A percentile compares a stretch with the other conserved stretches of the same genome.
Evolutionary conservation across 75 land plant genomes (phyloP).

Genomic region (Pinus taeda): DNA sequence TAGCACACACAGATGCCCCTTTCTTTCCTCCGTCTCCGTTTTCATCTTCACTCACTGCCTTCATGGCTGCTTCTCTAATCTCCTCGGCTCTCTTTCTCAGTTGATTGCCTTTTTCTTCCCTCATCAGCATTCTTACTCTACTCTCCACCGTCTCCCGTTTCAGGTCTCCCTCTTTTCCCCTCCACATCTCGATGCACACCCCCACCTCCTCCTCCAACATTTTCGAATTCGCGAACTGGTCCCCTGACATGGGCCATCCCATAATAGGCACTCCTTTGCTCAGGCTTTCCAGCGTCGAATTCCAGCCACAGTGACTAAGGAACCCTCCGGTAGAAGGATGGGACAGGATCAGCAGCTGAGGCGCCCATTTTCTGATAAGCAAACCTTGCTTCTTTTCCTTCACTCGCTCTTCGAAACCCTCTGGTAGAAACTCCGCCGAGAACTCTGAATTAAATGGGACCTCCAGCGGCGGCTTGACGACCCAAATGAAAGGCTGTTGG

Average conservation of each 20-base stretch:
- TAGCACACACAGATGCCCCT: too few relatives aligned
- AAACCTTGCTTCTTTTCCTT: conserved; percentile 9
- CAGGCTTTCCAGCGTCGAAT: conserved; percentile 24
- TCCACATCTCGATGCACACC: conserved; percentile 25
- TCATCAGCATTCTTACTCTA: conserved; percentile 7
- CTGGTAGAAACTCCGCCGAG: neutral
- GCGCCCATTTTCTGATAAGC: conserved; percentile 23
- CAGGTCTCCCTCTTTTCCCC: conserved; percentile 4
- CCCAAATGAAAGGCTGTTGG: conserved; percentile 1
- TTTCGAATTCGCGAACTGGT: conserved; percentile 28
- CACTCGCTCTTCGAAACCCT: conserved; percentile 10
- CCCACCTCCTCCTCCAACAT: conserved; percentile 27
- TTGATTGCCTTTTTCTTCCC: neutral
- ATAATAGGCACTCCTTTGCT: conserved; percentile 28
- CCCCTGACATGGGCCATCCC: conserved; percentile 23
- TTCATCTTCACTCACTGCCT: neutral
- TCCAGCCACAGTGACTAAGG: conserved; percentile 36
- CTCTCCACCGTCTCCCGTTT: neutral
- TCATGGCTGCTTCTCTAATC: neutral
- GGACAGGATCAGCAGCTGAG: conserved; percentile 22
- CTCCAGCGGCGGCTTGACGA: neutral
- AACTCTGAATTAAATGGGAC: neutral
- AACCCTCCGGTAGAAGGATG: conserved; percentile 24
- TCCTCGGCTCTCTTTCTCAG: conserved; percentile 8
- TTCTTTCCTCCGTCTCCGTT: too few relatives aligned